Percentiles rank a stretch among this genome's conserved stretches.
Conservation (phyloP, 164 flowering plant species). For the Magnolia changhungtana region DNA sequence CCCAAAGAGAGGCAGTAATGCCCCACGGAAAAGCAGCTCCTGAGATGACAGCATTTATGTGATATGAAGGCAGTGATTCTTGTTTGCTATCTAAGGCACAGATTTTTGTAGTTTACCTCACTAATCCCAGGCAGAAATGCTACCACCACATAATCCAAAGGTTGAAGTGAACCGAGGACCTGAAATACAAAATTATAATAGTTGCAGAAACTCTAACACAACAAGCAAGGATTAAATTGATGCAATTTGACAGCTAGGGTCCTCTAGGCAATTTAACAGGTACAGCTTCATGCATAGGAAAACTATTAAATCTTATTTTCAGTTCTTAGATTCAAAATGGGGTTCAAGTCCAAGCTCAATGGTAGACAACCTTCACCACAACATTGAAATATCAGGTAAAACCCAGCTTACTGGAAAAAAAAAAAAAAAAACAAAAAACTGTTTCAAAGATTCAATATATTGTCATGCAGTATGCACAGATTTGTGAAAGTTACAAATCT, state of each 20-base stretch:
- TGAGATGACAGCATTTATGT: conserved; percentile 14
- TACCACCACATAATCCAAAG: conserved; percentile 69
- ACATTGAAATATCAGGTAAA: too few relatives aligned
- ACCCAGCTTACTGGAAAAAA: too few relatives aligned
- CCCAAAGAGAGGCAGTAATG: conserved; percentile 76
- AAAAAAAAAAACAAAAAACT: too few relatives aligned
- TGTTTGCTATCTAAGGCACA: background rate
- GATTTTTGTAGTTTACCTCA: conserved; percentile 46
- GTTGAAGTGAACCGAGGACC: conserved; percentile 80
- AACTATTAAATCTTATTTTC: background rate
- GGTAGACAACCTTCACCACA: background rate
- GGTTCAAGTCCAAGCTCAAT: background rate
- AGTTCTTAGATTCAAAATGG: background rate
- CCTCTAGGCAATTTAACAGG: background rate
- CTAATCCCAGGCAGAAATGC: conserved; percentile 82
- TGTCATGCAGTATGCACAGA: background rate
- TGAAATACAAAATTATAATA: conserved; percentile 20
- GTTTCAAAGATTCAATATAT: too few relatives aligned
- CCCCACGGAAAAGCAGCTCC: conserved; percentile 95
- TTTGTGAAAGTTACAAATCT: background rate
- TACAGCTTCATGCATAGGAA: background rate
- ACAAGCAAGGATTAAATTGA: background rate
- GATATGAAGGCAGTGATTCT: background rate
- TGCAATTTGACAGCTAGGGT: background rate
- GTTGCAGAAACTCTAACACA: background rate